Conservation (phyloP, 75 land plant species). For the Selaginella tamariscina region DNA sequence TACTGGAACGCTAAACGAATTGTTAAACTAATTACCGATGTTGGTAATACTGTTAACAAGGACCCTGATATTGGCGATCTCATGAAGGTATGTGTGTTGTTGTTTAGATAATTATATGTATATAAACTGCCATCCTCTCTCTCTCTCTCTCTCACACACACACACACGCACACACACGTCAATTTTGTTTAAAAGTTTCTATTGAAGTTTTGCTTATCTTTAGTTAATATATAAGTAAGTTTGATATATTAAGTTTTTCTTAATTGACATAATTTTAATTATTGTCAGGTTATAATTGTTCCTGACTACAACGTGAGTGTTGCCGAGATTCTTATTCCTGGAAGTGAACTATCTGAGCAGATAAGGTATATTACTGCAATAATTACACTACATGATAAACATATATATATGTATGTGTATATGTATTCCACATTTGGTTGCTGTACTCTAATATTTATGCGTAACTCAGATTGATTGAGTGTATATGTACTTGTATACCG, state of each 20-base stretch:
- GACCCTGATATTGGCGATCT: conserved; percentile 95
- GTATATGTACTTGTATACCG: too few species aligned
- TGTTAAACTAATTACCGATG: conserved; percentile 72
- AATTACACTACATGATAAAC: too few species aligned
- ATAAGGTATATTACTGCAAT: conserved; percentile 96
- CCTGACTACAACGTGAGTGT: conserved; percentile 99
- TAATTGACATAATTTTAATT: too few species aligned
- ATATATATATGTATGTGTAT: too few species aligned
- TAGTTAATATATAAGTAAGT: too few species aligned
- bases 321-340: conserved; percentile 93
- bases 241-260: too few species aligned
- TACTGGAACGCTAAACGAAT: conserved; percentile 91
- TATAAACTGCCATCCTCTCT: conserved; percentile 5
- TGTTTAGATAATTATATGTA: neutral
- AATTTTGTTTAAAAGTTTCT: too few species aligned
- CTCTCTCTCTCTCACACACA: conserved; percentile 50
- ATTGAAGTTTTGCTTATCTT: too few species aligned
- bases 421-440: too few species aligned
- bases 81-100: conserved; percentile 53
- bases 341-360: conserved; percentile 91
- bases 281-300: conserved; percentile 74
- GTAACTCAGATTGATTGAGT: too few species aligned
- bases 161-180: conserved; percentile 96
- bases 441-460: too few species aligned
- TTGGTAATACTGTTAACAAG: conserved; percentile 67